Evolutionary conservation across 192 early-diverging fungal species (phyloP).

Genomic region (Neocallimastix lanati): DNA sequence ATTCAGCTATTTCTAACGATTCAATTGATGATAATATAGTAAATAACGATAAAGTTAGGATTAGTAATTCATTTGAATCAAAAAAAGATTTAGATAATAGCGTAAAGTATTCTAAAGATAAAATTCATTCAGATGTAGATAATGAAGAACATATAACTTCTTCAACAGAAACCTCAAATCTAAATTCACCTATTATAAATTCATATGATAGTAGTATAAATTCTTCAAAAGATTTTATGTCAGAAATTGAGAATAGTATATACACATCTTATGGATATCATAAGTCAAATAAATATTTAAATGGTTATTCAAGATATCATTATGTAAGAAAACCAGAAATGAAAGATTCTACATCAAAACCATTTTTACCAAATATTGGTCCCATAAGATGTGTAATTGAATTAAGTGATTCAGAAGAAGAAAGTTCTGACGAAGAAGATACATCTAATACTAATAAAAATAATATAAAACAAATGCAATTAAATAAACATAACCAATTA

Average conservation of each 20-base stretch:
- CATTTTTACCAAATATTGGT: neutral
- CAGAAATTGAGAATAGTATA: neutral
- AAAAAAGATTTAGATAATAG: too few relatives aligned
- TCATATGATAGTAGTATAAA: neutral
- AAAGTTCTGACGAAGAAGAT: neutral
- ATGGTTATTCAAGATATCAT: neutral
- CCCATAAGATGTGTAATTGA: neutral
- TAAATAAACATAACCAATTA: neutral
- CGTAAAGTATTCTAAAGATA: too few relatives aligned
- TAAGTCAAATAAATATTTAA: neutral
- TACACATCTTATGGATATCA: neutral
- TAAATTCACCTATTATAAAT: neutral
- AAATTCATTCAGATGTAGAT: too few relatives aligned
- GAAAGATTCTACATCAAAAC: neutral
- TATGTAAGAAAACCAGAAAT: neutral
- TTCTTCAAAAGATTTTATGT: neutral
- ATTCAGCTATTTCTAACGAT: too few relatives aligned
- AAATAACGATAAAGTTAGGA: too few relatives aligned
- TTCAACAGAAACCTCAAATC: neutral
- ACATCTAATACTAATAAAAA: neutral
- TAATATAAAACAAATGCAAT: neutral
- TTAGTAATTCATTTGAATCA: too few relatives aligned
- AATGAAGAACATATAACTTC: neutral
- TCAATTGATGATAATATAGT: too few relatives aligned
- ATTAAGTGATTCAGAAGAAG: neutral